Evolutionary conservation across 2,329 filamentous ascomycete genomes (phyloP).

Genomic region (Microdochium trichocladiopsis): DNA sequence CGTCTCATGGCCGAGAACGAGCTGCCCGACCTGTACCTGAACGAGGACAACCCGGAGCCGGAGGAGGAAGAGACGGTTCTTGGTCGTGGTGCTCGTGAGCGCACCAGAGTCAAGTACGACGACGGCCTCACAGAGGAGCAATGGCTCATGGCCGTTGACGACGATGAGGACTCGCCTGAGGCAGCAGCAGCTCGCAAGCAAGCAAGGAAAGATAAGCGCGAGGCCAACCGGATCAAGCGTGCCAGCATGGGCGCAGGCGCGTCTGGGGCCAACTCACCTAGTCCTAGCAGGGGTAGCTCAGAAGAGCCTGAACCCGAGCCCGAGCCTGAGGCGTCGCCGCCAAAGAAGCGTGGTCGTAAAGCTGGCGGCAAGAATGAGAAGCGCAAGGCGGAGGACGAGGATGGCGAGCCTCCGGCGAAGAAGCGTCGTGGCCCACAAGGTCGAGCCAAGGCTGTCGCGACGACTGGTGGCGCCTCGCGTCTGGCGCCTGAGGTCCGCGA

Average conservation of each 20-base stretch:
- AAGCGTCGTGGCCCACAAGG: constrained; percentile 68
- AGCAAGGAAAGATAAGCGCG: constrained; percentile 73
- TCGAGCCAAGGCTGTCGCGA: constrained; percentile 53
- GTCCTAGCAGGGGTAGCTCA: constrained; percentile 73
- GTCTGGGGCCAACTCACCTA: constrained; percentile 62
- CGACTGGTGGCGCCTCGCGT: constrained; percentile 29
- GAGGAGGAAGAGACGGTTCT: constrained; percentile 73
- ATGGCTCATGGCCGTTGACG: constrained; percentile 96
- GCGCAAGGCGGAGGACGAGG: constrained; percentile 76
- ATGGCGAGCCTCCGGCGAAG: constrained; percentile 71
- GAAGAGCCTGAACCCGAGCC: constrained; percentile 57
- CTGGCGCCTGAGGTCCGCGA: constrained; percentile 64
- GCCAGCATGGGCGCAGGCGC: constrained; percentile 18
- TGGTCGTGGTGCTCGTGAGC: constrained; percentile 89
- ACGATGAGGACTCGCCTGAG: constrained; percentile 90
- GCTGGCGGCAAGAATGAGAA: constrained; percentile 69
- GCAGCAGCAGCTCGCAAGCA: constrained; percentile 87
- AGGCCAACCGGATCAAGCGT: constrained; percentile 66
- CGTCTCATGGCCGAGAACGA: constrained; percentile 84
- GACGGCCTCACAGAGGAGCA: constrained; percentile 98
- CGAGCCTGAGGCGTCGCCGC: constrained; percentile 44
- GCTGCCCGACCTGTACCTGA: constrained; percentile 88
- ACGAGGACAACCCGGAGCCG: constrained; percentile 72
- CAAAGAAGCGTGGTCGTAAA: constrained; percentile 82
- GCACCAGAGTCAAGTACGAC: constrained; percentile 91